phyloP scores from a whole-genome alignment of 768 basidiomycete genomes.

The Leucocoprinus sp. region DNA sequence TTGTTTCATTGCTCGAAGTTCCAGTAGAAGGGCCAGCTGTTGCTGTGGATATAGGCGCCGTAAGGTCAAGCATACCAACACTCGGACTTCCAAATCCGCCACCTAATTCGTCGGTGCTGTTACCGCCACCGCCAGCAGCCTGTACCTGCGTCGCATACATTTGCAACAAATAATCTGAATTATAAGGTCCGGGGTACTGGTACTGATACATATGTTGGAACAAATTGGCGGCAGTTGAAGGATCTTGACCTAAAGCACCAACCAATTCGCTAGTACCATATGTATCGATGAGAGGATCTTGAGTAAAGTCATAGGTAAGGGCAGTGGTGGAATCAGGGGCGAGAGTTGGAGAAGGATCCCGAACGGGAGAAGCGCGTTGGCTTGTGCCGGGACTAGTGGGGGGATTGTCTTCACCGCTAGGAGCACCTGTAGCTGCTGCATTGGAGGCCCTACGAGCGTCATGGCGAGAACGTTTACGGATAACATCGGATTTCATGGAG shows the following conservation, averaged over 20 bases:
- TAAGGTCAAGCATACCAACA: background rate
- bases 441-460: constrained; percentile 53
- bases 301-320: constrained; percentile 39
- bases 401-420: constrained; percentile 52
- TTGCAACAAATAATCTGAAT: constrained; percentile 62
- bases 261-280: constrained; percentile 45
- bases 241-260: constrained; percentile 33
- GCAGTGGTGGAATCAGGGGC: constrained; percentile 65
- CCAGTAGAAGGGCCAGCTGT: background rate
- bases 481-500: constrained; percentile 87
- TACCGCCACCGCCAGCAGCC: constrained; percentile 8
- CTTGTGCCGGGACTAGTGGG: constrained; percentile 71
- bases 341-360: constrained; percentile 55
- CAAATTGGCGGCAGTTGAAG: constrained; percentile 16
- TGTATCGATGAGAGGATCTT: constrained; percentile 30
- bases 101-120: background rate
- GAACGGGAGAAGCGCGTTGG: constrained; percentile 62
- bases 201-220: constrained; percentile 29
- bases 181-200: constrained; percentile 64
- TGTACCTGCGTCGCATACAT: constrained; percentile 36
- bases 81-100: background rate
- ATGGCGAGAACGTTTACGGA: constrained; percentile 79
- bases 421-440: constrained; percentile 2
- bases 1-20: background rate
- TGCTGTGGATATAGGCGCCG: background rate